Conservation (phyloP, 148 eudicot species). For the Cornus kousa region DNA sequence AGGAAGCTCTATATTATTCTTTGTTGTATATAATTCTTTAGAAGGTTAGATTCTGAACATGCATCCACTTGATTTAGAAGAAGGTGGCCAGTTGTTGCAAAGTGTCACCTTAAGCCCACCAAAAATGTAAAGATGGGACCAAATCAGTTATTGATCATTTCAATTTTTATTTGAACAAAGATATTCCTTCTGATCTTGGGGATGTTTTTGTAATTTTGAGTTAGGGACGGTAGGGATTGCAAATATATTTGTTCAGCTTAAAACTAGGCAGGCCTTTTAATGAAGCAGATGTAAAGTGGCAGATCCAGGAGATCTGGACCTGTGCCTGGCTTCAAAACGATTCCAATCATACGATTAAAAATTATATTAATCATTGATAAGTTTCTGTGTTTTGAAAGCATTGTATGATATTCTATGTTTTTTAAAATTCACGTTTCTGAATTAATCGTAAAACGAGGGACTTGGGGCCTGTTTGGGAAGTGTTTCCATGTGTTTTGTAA, state of each 20-base stretch:
- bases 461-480: too few species aligned
- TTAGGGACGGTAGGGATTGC: background rate
- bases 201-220: background rate
- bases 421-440: too few species aligned
- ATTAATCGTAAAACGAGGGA: too few species aligned
- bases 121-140: constrained; percentile 12
- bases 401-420: too few species aligned
- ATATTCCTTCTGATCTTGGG: background rate
- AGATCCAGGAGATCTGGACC: too few species aligned
- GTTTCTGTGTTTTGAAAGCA: too few species aligned
- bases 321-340: too few species aligned
- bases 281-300: too few species aligned
- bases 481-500: too few species aligned
- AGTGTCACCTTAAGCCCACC: constrained; percentile 5
- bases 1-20: constrained; percentile 36
- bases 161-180: background rate
- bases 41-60: constrained; percentile 15
- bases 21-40: constrained; percentile 58
- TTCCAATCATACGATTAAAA: too few species aligned
- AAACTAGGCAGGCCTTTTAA: background rate
- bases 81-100: background rate
- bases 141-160: constrained; percentile 6
- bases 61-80: constrained; percentile 10
- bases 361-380: too few species aligned
- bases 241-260: background rate